Percentiles rank a stretch among this genome's conserved stretches.
phyloP scores from a whole-genome alignment of 2,329 filamentous ascomycete genomes.

The Hymenoscyphus infarciens region DNA sequence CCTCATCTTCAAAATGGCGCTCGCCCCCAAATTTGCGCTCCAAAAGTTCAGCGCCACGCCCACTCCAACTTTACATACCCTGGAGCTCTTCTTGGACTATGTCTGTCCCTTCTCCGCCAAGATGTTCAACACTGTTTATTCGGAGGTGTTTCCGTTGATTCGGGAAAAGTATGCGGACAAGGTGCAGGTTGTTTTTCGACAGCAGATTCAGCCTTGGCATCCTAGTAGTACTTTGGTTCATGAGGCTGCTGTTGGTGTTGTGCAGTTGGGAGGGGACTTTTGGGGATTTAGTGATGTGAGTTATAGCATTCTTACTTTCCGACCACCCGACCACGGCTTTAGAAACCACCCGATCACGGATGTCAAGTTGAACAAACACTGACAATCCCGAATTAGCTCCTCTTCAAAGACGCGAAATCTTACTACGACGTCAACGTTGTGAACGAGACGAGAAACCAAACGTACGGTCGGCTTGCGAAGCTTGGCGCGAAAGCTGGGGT shows the following conservation, averaged over 20 bases:
- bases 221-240: slow-evolving; percentile 77
- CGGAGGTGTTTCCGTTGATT: slow-evolving; percentile 61
- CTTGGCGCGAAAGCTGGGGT: slow-evolving; percentile 67
- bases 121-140: slow-evolving; percentile 70
- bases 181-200: slow-evolving; percentile 78
- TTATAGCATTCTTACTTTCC: not conserved
- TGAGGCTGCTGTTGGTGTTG: slow-evolving; percentile 80
- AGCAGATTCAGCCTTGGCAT: slow-evolving; percentile 94
- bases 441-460: slow-evolving; percentile 78
- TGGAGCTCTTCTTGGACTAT: slow-evolving; percentile 79
- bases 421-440: slow-evolving; percentile 87
- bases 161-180: slow-evolving; percentile 53
- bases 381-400: slow-evolving; percentile 17
- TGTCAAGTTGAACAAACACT: not conserved
- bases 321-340: too few relatives aligned
- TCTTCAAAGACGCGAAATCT: slow-evolving; percentile 63
- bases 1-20: slow-evolving; percentile 54
- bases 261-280: slow-evolving; percentile 67
- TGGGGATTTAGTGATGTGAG: slow-evolving; percentile 64
- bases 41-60: slow-evolving; percentile 54
- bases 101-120: slow-evolving; percentile 76
- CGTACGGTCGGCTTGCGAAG: slow-evolving; percentile 74
- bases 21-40: slow-evolving; percentile 73
- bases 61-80: slow-evolving; percentile 51
- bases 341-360: too few relatives aligned